Conservation (phyloP, 108 stramenopile genomes). For the Conticribra guillardii region DNA sequence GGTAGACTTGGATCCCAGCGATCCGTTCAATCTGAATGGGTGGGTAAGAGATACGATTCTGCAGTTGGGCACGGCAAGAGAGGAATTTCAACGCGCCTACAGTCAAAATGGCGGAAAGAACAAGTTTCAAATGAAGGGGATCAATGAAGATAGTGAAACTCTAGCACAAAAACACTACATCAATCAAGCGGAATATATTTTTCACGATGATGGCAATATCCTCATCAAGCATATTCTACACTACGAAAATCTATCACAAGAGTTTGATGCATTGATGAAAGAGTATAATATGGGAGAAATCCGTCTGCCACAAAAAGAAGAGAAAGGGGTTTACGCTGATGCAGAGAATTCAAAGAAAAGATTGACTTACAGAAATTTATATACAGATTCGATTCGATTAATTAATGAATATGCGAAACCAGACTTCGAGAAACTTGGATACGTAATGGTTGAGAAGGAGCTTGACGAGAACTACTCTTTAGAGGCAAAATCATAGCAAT, state of each 20-base stretch:
- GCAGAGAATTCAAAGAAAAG: not conserved
- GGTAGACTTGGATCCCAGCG: not conserved
- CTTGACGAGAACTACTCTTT: conserved; percentile 17
- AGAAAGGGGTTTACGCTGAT: conserved; percentile 5
- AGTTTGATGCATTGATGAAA: conserved; percentile 54
- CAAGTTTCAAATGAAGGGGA: conserved; percentile 16
- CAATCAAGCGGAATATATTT: conserved; percentile 28
- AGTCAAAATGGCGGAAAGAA: too few species aligned
- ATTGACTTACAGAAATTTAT: conserved; percentile 18
- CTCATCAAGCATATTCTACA: conserved; percentile 30
- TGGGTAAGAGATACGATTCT: conserved; percentile 19
- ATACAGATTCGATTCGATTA: conserved; percentile 3
- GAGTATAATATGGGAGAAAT: conserved; percentile 17
- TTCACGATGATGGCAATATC: conserved; percentile 8
- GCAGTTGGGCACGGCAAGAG: not conserved
- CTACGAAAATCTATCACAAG: conserved; percentile 37
- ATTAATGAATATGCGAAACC: conserved; percentile 10
- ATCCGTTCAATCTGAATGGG: conserved; percentile 16
- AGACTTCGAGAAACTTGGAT: conserved; percentile 35
- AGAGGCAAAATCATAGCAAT: too few species aligned
- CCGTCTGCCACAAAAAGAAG: conserved; percentile 8
- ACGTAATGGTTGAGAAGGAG: conserved; percentile 21
- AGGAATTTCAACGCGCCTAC: too few species aligned
- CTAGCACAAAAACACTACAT: conserved; percentile 20
- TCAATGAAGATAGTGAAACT: conserved; percentile 18